Conservation (phyloP, 345 rosid genomes). For the Microcos paniculata region DNA sequence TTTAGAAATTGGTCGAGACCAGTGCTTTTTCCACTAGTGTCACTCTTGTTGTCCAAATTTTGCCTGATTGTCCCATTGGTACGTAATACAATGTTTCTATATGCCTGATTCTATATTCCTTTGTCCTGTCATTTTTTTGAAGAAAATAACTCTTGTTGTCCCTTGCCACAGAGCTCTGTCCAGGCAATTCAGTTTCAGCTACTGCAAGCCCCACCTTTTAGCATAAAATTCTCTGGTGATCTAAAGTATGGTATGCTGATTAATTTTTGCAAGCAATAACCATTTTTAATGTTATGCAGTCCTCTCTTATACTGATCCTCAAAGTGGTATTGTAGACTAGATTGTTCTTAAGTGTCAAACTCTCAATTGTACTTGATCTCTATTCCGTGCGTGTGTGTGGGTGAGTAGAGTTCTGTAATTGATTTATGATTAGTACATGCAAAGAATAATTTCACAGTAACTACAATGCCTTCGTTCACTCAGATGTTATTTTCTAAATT, state of each 20-base stretch:
- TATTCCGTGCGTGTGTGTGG: no score
- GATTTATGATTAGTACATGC: background rate
- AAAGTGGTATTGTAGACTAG: slow-evolving; percentile 7
- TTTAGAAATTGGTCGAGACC: slow-evolving; percentile 67
- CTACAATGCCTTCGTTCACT: background rate
- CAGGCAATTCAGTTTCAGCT: slow-evolving; percentile 86
- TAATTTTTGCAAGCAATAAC: background rate
- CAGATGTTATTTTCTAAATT: slow-evolving; percentile 3
- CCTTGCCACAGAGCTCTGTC: slow-evolving; percentile 54
- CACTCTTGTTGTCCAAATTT: slow-evolving; percentile 75
- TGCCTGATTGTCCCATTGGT: slow-evolving; percentile 84
- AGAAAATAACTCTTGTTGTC: slow-evolving; percentile 11
- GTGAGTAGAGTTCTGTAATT: background rate
- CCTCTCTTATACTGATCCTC: background rate
- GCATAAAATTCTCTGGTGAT: slow-evolving; percentile 78
- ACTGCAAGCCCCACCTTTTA: slow-evolving; percentile 70
- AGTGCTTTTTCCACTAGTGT: slow-evolving; percentile 57
- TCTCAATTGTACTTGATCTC: background rate
- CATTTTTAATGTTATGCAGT: background rate
- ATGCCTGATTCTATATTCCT: background rate
- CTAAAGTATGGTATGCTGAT: slow-evolving; percentile 67
- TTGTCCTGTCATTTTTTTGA: background rate
- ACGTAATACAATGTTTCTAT: slow-evolving; percentile 23
- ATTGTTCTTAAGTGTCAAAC: background rate
- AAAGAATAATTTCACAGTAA: background rate